phyloP scores from a whole-genome alignment of 495 filamentous ascomycete genomes.

The Neohortaea acidophila region DNA sequence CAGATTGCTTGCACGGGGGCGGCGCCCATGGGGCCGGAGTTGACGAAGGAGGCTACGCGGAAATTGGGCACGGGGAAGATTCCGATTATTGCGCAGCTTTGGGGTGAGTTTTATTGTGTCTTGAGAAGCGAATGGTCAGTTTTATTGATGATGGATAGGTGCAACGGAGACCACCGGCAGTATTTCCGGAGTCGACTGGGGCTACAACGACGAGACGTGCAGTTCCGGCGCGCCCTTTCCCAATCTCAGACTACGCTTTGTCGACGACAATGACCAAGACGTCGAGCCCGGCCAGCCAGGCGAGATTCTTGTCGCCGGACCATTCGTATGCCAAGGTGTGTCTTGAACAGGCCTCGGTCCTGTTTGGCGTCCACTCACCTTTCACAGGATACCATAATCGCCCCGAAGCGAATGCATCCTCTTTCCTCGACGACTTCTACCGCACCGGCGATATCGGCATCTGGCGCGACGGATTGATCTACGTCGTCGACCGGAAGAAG shows the following conservation, averaged over 20 bases:
- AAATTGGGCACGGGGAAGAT: slow-evolving; percentile 16
- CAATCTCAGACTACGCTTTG: neutral
- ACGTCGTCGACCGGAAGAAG: slow-evolving; percentile 29
- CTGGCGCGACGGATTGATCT: slow-evolving; percentile 22
- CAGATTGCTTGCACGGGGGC: slow-evolving; percentile 39
- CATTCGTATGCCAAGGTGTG: slow-evolving; percentile 27
- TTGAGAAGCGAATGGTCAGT: too few relatives aligned
- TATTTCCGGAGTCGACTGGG: neutral
- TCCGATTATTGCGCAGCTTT: slow-evolving; percentile 17
- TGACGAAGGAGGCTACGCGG: slow-evolving; percentile 35
- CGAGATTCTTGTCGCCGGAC: slow-evolving; percentile 22
- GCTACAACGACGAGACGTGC: neutral
- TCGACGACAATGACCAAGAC: slow-evolving; percentile 22
- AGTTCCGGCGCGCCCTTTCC: neutral
- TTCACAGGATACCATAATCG: slow-evolving; percentile 26
- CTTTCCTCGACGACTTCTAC: slow-evolving; percentile 38
- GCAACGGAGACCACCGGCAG: slow-evolving; percentile 18
- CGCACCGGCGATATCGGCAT: slow-evolving; percentile 27
- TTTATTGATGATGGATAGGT: too few relatives aligned
- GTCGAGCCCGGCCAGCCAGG: slow-evolving; percentile 19
- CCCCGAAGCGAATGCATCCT: slow-evolving; percentile 25
- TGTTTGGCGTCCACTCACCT: too few relatives aligned
- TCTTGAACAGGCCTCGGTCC: too few relatives aligned
- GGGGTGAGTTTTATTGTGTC: too few relatives aligned
- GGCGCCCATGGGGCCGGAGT: slow-evolving; percentile 34